These are phyloP conservation scores for Amphibolis antarctica DNA, from an alignment of 106 monocot species.

Conservation along the genomic window DNA sequence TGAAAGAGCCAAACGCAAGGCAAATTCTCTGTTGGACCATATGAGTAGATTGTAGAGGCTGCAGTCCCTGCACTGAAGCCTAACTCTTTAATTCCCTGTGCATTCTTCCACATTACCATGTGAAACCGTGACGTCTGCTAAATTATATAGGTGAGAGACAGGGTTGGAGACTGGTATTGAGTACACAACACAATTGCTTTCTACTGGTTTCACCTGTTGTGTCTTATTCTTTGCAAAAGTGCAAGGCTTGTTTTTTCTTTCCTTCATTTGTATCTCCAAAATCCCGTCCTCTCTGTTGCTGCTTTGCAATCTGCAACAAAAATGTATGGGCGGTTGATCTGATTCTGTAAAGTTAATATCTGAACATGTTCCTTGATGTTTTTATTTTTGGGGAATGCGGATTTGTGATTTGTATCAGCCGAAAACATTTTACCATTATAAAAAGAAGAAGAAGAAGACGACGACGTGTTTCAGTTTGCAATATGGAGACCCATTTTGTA, in stretches of 20 bases:
- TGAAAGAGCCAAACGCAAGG: constrained; percentile 71
- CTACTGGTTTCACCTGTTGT: background rate
- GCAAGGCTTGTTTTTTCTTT: background rate
- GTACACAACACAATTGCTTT: background rate
- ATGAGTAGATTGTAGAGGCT: constrained; percentile 1
- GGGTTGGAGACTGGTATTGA: background rate
- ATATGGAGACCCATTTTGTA: too few species aligned
- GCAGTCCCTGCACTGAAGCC: background rate
- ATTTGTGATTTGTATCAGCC: too few species aligned
- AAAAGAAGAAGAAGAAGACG: too few species aligned
- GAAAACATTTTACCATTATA: too few species aligned
- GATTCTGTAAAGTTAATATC: background rate
- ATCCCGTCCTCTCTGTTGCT: background rate
- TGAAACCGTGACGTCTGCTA: background rate
- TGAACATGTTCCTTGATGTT: background rate
- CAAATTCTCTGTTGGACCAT: constrained; percentile 56
- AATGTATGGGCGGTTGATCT: background rate
- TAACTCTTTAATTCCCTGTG: background rate
- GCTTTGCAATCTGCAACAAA: background rate
- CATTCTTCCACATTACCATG: background rate
- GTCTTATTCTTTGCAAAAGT: constrained; percentile 8
- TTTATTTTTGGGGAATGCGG: too few species aligned
- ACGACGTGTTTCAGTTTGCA: too few species aligned
- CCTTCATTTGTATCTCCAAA: constrained; percentile 4
- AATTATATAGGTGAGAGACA: background rate